phyloP scores from a whole-genome alignment of 305 asterid genomes.

The Plantago rigida region DNA sequence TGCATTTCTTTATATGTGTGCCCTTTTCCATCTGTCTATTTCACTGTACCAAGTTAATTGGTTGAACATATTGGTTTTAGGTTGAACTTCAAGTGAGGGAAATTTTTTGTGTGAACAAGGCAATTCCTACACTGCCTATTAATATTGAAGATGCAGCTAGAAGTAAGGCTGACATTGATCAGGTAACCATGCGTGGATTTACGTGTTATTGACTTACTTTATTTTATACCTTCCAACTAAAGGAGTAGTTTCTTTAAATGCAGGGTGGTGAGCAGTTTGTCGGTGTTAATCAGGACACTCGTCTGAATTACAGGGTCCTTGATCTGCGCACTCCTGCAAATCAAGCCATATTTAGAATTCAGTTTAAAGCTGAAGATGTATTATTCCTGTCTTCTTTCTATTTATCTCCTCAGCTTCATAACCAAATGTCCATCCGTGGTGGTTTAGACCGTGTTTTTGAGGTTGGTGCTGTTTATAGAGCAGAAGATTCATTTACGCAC shows the following conservation, averaged over 20 bases:
- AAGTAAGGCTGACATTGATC: background rate
- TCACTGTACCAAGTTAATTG: too few relatives aligned
- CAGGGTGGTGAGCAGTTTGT: conserved; percentile 8
- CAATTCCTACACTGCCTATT: conserved; percentile 55
- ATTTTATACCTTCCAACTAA: background rate
- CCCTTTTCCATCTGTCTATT: too few relatives aligned
- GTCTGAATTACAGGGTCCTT: too few relatives aligned
- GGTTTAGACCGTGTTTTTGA: conserved; percentile 77
- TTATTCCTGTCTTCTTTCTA: conserved; percentile 63
- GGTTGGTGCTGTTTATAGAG: conserved; percentile 82
- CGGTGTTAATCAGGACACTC: conserved; percentile 9
- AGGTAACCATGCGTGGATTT: background rate
- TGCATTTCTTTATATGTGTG: too few relatives aligned
- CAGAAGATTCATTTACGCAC: conserved; percentile 80
- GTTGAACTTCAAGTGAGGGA: conserved; percentile 82
- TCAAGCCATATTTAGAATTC: background rate
- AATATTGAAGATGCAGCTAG: conserved; percentile 37
- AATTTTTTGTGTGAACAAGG: conserved; percentile 53
- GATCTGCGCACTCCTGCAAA: background rate
- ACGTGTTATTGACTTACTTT: background rate
- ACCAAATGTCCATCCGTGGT: conserved; percentile 81
- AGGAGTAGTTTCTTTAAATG: background rate
- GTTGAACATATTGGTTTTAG: conserved; percentile 28
- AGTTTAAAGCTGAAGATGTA: background rate
- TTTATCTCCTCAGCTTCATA: conserved; percentile 88